A percentile compares a stretch with the other conserved stretches of the same genome.
Evolutionary conservation across 2,329 filamentous ascomycete species (phyloP).

Genomic region (Thielaviopsis musarum): DNA sequence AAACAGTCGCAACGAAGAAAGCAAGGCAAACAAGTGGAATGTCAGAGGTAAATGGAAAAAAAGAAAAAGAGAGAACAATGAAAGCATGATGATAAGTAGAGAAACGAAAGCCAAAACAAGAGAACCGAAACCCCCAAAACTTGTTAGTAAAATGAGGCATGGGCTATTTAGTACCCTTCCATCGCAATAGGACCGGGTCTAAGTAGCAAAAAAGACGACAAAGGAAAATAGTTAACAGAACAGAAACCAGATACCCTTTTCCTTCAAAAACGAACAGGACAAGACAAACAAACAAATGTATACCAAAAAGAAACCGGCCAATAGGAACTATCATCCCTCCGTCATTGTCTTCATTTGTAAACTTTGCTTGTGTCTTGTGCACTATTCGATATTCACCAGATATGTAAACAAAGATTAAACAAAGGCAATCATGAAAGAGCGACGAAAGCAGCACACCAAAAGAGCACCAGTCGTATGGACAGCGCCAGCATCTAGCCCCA

Average conservation of each 20-base stretch:
- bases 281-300: neutral
- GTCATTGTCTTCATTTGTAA: no score
- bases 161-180: neutral
- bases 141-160: neutral
- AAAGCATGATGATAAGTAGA: conserved; percentile 1
- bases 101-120: neutral
- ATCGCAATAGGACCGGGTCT: neutral
- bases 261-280: neutral
- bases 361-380: neutral
- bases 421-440: neutral
- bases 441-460: neutral
- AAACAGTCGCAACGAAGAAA: neutral
- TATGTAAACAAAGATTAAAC: neutral
- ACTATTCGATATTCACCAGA: neutral
- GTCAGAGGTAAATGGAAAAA: conserved; percentile 1
- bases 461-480: neutral
- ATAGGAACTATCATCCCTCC: neutral
- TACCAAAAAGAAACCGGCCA: neutral
- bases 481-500: neutral
- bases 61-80: conserved; percentile 11
- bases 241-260: neutral
- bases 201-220: neutral
- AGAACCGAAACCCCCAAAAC: neutral
- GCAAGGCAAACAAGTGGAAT: conserved; percentile 9
- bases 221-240: neutral